Conservation (phyloP, 225 moss, liverwort and hornwort genomes). For the Lunularia cruciata region DNA sequence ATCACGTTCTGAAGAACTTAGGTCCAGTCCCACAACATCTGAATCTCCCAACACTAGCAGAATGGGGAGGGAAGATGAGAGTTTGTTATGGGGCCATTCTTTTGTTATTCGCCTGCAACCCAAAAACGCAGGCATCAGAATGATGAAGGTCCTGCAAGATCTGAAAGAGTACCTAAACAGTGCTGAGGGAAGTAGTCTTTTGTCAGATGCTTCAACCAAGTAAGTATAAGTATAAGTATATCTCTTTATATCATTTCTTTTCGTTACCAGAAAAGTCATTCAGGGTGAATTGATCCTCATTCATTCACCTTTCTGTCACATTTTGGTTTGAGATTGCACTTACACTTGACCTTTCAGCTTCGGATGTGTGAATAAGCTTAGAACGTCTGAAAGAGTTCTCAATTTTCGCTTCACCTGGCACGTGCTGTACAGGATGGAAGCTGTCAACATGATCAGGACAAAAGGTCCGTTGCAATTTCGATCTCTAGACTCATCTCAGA, state of each 20-base stretch:
- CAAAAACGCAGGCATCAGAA: neutral
- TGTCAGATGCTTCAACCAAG: conserved; percentile 23
- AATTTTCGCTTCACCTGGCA: too few species aligned
- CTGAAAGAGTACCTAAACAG: conserved; percentile 21
- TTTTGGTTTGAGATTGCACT: too few species aligned
- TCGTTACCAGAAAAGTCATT: too few species aligned
- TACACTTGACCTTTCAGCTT: too few species aligned
- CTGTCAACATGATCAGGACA: conserved; percentile 15
- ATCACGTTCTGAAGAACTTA: neutral
- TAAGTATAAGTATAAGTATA: conserved; percentile 14
- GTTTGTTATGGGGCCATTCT: neutral
- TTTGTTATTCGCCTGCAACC: neutral
- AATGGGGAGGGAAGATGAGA: conserved; percentile 2
- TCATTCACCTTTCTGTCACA: too few species aligned
- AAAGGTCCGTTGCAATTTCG: conserved; percentile 18
- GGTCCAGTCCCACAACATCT: neutral
- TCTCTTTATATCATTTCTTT: too few species aligned
- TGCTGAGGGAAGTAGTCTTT: conserved; percentile 18
- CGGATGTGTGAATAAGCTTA: too few species aligned
- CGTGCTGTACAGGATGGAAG: conserved; percentile 31
- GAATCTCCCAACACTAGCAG: neutral
- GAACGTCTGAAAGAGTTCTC: too few species aligned
- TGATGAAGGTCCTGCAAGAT: neutral
- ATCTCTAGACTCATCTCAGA: conserved; percentile 11
- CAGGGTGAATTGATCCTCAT: too few species aligned